A percentile compares a stretch with the other conserved stretches of the same genome.
Conservation (phyloP, 495 filamentous ascomycete species). For the Penicillium atrosanguineum region DNA sequence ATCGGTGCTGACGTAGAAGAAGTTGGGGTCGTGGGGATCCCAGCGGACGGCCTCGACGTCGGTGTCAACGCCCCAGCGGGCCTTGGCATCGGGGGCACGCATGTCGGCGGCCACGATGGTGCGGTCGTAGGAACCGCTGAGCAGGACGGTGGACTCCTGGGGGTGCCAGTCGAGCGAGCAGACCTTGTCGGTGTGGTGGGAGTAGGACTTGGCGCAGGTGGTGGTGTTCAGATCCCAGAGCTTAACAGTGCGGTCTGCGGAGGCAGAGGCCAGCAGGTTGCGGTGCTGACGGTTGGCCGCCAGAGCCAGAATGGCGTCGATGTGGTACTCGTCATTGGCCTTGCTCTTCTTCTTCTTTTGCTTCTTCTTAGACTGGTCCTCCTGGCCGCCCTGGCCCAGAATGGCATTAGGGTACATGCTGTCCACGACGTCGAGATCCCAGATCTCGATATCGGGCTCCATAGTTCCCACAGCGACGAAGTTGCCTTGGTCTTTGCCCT, state of each 20-base stretch:
- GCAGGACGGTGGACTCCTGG: slow-evolving; percentile 76
- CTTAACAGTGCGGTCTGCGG: slow-evolving; percentile 95
- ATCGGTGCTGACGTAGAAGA: slow-evolving; percentile 94
- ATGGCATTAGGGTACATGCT: slow-evolving; percentile 98
- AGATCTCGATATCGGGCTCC: slow-evolving; percentile 97
- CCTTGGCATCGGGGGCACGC: slow-evolving; percentile 79
- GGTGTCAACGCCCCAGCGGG: slow-evolving; percentile 87
- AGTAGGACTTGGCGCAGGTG: slow-evolving; percentile 92
- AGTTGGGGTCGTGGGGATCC: slow-evolving; percentile 89
- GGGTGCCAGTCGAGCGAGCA: slow-evolving; percentile 94
- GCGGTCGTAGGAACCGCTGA: slow-evolving; percentile 92
- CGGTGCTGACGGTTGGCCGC: slow-evolving; percentile 88
- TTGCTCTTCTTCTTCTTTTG: slow-evolving; percentile 84
- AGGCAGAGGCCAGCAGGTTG: slow-evolving; percentile 93
- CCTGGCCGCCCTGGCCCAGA: slow-evolving; percentile 75
- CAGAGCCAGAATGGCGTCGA: slow-evolving; percentile 87
- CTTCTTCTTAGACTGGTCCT: slow-evolving; percentile 51
- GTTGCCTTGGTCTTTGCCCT: slow-evolving; percentile 63
- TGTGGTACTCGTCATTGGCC: slow-evolving; percentile 87
- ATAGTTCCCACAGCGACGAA: slow-evolving; percentile 95
- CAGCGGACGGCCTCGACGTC: slow-evolving; percentile 91
- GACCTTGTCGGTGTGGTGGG: slow-evolving; percentile 88
- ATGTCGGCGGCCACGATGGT: slow-evolving; percentile 91
- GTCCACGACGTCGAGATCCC: slow-evolving; percentile 94
- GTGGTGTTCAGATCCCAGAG: slow-evolving; percentile 93